Conservation (phyloP, 495 filamentous ascomycete species). For the Penicillium crystallinum region DNA sequence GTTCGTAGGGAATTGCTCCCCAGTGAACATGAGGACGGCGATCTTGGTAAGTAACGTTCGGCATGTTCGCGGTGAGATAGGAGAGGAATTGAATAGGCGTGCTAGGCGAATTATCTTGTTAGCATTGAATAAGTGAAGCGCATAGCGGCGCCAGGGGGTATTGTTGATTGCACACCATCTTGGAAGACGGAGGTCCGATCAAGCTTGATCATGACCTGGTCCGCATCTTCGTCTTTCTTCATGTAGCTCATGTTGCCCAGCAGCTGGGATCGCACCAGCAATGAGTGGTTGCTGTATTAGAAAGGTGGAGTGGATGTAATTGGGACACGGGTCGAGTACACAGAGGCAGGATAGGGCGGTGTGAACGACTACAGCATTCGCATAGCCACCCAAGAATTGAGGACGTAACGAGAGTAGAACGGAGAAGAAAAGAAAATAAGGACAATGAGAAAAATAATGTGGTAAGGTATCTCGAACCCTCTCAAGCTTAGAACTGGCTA, state of each 20-base stretch:
- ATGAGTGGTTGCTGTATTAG: constrained; percentile 20
- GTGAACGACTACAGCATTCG: constrained; percentile 25
- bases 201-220: constrained; percentile 87
- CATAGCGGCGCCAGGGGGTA: constrained; percentile 18
- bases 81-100: constrained; percentile 94
- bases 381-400: constrained; percentile 18
- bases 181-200: constrained; percentile 98
- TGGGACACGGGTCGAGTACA: constrained; percentile 26
- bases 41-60: constrained; percentile 96
- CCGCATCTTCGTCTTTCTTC: constrained; percentile 98
- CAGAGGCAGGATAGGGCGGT: constrained; percentile 29
- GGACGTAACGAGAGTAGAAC: neutral
- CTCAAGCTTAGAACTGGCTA: constrained; percentile 26
- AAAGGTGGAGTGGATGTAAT: constrained; percentile 18
- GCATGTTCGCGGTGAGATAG: constrained; percentile 90
- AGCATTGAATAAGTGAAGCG: constrained; percentile 15
- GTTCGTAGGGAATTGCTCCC: constrained; percentile 92
- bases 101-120: constrained; percentile 49
- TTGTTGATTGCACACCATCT: constrained; percentile 66
- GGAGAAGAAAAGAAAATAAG: neutral
- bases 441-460: constrained; percentile 9
- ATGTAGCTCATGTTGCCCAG: constrained; percentile 77
- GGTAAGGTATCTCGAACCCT: constrained; percentile 15
- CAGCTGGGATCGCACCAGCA: constrained; percentile 36
- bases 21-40: constrained; percentile 91